Percentiles rank a stretch among this genome's conserved stretches.
These are phyloP conservation scores for Pinus albicaulis DNA, from an alignment of 75 land plant genomes.

Conservation along the genomic window DNA sequence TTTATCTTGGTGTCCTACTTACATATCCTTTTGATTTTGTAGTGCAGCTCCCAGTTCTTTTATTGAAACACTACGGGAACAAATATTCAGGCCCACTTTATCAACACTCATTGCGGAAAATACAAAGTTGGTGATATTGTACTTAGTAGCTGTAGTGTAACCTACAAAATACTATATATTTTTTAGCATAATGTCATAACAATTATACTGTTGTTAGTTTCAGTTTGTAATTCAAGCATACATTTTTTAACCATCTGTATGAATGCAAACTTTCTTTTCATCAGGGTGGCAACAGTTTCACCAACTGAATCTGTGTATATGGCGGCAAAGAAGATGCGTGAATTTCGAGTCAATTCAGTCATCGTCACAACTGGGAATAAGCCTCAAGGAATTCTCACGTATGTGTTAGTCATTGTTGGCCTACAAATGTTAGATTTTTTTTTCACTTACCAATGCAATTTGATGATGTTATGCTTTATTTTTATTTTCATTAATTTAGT, in stretches of 20 bases:
- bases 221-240: background rate
- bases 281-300: conserved; percentile 79
- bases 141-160: background rate
- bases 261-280: background rate
- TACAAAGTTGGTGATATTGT: conserved; percentile 38
- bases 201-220: background rate
- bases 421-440: conserved; percentile 6
- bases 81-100: conserved; percentile 91
- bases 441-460: background rate
- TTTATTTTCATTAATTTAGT: background rate
- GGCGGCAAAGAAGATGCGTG: conserved; percentile 90
- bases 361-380: conserved; percentile 64
- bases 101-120: conserved; percentile 69
- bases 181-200: background rate
- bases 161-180: background rate
- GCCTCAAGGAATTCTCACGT: conserved; percentile 95
- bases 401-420: conserved; percentile 10
- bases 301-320: conserved; percentile 81
- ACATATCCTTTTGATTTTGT: background rate
- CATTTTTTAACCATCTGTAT: background rate
- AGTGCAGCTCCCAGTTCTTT: conserved; percentile 67
- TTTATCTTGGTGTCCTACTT: background rate
- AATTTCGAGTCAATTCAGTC: conserved; percentile 74
- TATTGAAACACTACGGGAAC: conserved; percentile 75
- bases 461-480: background rate